phyloP scores from a whole-genome alignment of 108 stramenopile genomes.

The Nitzschia putrida region DNA sequence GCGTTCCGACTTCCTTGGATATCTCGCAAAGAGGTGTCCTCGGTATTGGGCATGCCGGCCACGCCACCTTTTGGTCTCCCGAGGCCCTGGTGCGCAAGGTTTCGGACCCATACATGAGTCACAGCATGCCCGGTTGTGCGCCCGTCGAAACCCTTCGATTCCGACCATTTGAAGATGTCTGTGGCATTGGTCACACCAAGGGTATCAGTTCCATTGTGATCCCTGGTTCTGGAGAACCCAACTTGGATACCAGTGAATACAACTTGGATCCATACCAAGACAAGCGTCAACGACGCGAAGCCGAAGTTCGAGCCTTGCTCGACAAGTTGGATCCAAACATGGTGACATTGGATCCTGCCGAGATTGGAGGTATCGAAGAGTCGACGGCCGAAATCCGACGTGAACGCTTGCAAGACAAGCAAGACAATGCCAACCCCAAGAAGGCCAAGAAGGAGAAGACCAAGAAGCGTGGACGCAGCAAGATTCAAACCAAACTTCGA shows the following conservation, averaged over 20 bases:
- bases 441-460: constrained; percentile 82
- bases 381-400: constrained; percentile 54
- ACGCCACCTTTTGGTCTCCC: constrained; percentile 87
- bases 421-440: constrained; percentile 57
- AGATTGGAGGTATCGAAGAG: constrained; percentile 86
- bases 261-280: constrained; percentile 91
- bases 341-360: constrained; percentile 92
- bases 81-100: constrained; percentile 75
- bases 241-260: constrained; percentile 91
- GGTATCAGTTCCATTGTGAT: constrained; percentile 92
- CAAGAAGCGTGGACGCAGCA: constrained; percentile 93
- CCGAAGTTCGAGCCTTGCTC: constrained; percentile 92
- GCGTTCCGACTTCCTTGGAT: constrained; percentile 77
- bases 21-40: constrained; percentile 91
- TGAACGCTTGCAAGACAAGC: constrained; percentile 61
- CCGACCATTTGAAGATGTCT: constrained; percentile 97
- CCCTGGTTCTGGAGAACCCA: constrained; percentile 96
- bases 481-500: constrained; percentile 92
- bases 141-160: constrained; percentile 81
- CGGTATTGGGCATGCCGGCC: constrained; percentile 83
- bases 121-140: constrained; percentile 62
- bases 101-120: constrained; percentile 90
- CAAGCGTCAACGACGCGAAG: constrained; percentile 89
- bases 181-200: constrained; percentile 88
- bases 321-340: constrained; percentile 95